phyloP scores from a whole-genome alignment of 2,329 filamentous ascomycete genomes.

The Diplodia seriata region DNA sequence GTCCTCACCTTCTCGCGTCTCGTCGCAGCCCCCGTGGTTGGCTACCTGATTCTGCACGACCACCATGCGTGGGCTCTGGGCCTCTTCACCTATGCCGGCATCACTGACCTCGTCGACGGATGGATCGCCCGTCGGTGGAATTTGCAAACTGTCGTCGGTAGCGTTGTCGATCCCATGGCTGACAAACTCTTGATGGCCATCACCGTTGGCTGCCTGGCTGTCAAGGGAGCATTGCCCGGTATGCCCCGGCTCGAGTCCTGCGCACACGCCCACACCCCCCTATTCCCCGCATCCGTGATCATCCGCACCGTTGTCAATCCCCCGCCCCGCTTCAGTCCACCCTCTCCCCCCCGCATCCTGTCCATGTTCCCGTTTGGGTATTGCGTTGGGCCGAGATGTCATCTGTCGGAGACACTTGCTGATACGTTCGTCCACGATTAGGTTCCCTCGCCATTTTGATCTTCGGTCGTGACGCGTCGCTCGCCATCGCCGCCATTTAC shows the following conservation, averaged over 20 bases:
- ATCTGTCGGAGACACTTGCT: conserved; percentile 30
- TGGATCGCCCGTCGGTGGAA: conserved; percentile 91
- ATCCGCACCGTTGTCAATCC: conserved; percentile 28
- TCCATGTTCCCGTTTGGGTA: conserved; percentile 21
- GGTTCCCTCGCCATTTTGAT: conserved; percentile 91
- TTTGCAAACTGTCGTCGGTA: conserved; percentile 90
- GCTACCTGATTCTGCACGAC: conserved; percentile 86
- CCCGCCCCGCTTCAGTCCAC: conserved; percentile 32
- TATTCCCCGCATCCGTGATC: conserved; percentile 27
- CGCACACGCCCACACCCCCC: conserved; percentile 24
- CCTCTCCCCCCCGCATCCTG: conserved; percentile 11
- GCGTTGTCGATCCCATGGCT: conserved; percentile 94
- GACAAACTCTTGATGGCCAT: conserved; percentile 97
- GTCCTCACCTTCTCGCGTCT: conserved; percentile 88
- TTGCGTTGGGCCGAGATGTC: conserved; percentile 1
- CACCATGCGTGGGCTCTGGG: conserved; percentile 78
- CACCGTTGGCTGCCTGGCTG: conserved; percentile 81
- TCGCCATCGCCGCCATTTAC: conserved; percentile 88
- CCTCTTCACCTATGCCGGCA: conserved; percentile 89
- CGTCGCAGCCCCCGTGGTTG: conserved; percentile 80
- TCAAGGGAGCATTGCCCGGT: conserved; percentile 83
- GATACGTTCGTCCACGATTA: conserved; percentile 42
- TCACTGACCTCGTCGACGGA: conserved; percentile 91
- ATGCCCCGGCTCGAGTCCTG: conserved; percentile 44
- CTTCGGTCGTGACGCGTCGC: conserved; percentile 82